A percentile compares a stretch with the other conserved stretches of the same genome.
Conservation (phyloP, 345 rosid genomes). For the Theobroma cacao region DNA sequence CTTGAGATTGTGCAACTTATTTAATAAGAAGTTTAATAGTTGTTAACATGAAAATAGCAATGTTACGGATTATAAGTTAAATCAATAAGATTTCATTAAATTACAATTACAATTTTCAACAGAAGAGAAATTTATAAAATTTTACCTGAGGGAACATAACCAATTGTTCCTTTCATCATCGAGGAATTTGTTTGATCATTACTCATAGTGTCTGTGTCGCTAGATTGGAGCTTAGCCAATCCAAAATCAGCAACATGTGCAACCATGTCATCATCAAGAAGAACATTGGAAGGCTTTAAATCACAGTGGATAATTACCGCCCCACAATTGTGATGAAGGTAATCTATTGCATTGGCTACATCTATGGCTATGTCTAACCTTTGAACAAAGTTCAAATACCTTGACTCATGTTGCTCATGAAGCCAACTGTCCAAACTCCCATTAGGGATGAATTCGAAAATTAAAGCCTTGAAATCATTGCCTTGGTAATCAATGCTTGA, state of each 20-base stretch:
- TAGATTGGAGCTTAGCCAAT: background rate
- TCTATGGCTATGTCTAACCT: slow-evolving; percentile 6
- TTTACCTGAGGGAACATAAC: slow-evolving; percentile 16
- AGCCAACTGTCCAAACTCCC: slow-evolving; percentile 16
- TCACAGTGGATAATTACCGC: slow-evolving; percentile 23
- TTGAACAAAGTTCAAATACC: background rate
- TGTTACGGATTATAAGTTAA: no score
- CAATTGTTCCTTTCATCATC: slow-evolving; percentile 4
- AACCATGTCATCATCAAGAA: slow-evolving; percentile 4
- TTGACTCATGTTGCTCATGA: background rate
- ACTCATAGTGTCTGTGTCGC: background rate
- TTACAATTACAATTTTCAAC: no score
- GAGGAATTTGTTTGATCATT: background rate
- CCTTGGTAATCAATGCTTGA: slow-evolving; percentile 17
- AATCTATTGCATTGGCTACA: slow-evolving; percentile 16
- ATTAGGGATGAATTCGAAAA: slow-evolving; percentile 16
- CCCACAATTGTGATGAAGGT: slow-evolving; percentile 20
- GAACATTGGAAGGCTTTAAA: slow-evolving; percentile 15
- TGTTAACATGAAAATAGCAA: no score
- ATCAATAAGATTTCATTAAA: no score
- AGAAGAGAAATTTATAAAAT: no score
- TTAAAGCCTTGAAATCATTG: slow-evolving; percentile 19
- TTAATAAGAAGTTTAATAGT: no score
- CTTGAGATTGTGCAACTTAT: no score
- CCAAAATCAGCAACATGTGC: slow-evolving; percentile 8